Percentiles rank a stretch among this genome's conserved stretches.
Evolutionary conservation across 345 rosid genomes (phyloP).

Genomic region (Raphanus raphanistrum): DNA sequence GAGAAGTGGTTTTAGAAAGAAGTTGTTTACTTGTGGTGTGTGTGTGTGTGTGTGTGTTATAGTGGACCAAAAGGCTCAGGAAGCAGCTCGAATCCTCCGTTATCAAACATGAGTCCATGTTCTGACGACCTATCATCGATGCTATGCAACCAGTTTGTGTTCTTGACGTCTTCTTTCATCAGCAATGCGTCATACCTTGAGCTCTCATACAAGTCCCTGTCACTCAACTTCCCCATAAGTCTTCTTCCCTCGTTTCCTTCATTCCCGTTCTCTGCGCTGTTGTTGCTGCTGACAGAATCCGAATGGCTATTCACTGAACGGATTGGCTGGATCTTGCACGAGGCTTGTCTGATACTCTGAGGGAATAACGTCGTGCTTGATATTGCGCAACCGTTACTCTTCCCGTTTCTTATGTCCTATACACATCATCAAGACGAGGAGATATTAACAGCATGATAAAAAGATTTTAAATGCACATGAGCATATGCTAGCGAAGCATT

Average conservation of each 20-base stretch:
- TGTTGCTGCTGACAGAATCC: slow-evolving; percentile 52
- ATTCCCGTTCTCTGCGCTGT: slow-evolving; percentile 46
- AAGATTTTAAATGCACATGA: not conserved
- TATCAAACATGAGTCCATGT: slow-evolving; percentile 66
- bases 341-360: slow-evolving; percentile 75
- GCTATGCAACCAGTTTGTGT: slow-evolving; percentile 91
- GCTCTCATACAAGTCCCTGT: slow-evolving; percentile 78
- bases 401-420: slow-evolving; percentile 86
- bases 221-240: slow-evolving; percentile 57
- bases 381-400: slow-evolving; percentile 52
- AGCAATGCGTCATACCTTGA: slow-evolving; percentile 83
- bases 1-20: not conserved
- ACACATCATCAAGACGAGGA: slow-evolving; percentile 30
- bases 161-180: slow-evolving; percentile 84
- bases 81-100: slow-evolving; percentile 69
- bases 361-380: slow-evolving; percentile 84
- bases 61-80: slow-evolving; percentile 86
- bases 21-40: slow-evolving; percentile 15
- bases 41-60: slow-evolving; percentile 50
- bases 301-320: slow-evolving; percentile 42
- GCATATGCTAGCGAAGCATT: no score
- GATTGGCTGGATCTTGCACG: slow-evolving; percentile 54
- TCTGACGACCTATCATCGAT: slow-evolving; percentile 82
- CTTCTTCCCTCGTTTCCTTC: slow-evolving; percentile 50
- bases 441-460: not conserved